These are phyloP conservation scores for Silybum marianum DNA, from an alignment of 129 eudicot species.

Conservation along the genomic window DNA sequence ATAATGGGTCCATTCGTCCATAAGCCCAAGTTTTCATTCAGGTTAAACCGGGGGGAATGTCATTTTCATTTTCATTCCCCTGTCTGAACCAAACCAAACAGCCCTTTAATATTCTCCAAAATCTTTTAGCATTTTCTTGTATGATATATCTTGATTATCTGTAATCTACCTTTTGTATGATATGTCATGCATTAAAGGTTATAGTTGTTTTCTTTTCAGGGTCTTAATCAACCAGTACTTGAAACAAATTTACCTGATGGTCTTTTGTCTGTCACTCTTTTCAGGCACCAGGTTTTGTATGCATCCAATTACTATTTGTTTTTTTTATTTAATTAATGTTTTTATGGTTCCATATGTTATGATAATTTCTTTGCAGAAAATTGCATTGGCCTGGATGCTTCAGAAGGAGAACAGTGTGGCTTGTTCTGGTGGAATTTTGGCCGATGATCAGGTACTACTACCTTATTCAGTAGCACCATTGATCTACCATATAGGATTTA, in stretches of 20 bases:
- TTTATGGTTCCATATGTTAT: conserved; percentile 5
- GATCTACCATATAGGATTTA: background rate
- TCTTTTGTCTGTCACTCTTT: conserved; percentile 71
- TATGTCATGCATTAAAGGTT: background rate
- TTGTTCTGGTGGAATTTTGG: conserved; percentile 91
- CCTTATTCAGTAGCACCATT: background rate
- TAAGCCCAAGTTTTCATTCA: no score
- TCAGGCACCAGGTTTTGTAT: conserved; percentile 84
- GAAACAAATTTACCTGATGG: conserved; percentile 73
- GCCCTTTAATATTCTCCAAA: background rate
- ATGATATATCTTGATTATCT: background rate
- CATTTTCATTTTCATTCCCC: no score
- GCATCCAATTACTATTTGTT: background rate
- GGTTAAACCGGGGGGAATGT: no score
- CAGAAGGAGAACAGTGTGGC: conserved; percentile 61
- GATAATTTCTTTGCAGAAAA: conserved; percentile 53
- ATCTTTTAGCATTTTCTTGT: background rate
- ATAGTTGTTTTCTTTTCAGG: conserved; percentile 42
- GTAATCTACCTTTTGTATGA: background rate
- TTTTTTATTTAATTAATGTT: background rate
- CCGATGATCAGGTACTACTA: conserved; percentile 85
- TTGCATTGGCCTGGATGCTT: conserved; percentile 94
- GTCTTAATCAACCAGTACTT: conserved; percentile 53
- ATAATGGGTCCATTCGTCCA: no score
- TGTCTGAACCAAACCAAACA: no score